Conservation (phyloP, 2,329 filamentous ascomycete genomes). For the Chaetomiaceae sp. region DNA sequence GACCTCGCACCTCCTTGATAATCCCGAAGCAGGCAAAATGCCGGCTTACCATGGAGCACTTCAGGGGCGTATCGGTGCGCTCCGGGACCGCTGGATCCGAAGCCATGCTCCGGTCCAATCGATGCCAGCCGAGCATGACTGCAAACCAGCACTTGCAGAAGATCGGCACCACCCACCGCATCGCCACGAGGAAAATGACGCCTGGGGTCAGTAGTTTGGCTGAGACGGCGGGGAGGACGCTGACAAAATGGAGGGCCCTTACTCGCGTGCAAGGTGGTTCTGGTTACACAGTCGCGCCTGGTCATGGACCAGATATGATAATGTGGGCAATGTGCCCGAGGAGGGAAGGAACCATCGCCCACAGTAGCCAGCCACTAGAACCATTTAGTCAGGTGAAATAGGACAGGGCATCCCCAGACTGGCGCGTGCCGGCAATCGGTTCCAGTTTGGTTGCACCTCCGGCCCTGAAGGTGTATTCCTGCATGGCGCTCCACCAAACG, state of each 20-base stretch:
- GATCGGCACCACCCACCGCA: not conserved
- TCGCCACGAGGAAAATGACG: not conserved
- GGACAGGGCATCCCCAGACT: no score
- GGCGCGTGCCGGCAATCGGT: not conserved
- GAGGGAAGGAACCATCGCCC: constrained; percentile 10
- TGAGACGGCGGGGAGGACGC: not conserved
- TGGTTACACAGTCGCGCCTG: not conserved
- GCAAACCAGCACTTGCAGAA: not conserved
- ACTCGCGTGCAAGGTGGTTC: not conserved
- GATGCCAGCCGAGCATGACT: not conserved
- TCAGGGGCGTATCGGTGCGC: not conserved
- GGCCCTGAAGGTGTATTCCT: no score
- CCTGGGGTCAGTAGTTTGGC: not conserved
- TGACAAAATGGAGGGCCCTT: constrained; percentile 4
- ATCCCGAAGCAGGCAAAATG: constrained; percentile 2
- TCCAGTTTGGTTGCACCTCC: no score
- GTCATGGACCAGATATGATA: not conserved
- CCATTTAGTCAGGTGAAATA: constrained; percentile 7
- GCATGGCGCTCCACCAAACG: no score
- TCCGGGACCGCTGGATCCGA: not conserved
- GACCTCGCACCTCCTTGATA: not conserved
- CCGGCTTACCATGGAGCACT: not conserved
- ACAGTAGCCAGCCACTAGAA: not conserved
- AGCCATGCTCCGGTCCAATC: not conserved
- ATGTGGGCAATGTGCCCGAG: constrained; percentile 5